phyloP scores from a whole-genome alignment of 2,329 filamentous ascomycete genomes.

The Aspergillus sp. region DNA sequence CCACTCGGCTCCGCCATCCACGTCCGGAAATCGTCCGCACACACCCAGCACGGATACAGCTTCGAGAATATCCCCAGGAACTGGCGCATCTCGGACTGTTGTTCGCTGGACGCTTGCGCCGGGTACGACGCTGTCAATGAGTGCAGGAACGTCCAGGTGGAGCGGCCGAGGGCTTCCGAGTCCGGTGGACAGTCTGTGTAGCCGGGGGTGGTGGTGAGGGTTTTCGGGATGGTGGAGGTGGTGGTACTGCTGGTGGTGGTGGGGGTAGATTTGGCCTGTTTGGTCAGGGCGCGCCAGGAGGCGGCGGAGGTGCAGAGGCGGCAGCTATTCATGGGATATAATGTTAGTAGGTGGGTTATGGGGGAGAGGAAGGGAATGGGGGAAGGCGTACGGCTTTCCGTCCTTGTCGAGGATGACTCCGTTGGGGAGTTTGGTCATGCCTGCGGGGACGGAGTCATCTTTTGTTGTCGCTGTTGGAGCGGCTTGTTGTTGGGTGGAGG shows the following conservation, averaged over 20 bases:
- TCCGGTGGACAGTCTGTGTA: conserved; percentile 78
- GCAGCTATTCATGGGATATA: conserved; percentile 42
- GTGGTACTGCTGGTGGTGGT: conserved; percentile 36
- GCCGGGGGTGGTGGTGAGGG: conserved; percentile 19
- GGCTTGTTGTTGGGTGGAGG: background rate
- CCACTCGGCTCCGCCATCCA: conserved; percentile 68
- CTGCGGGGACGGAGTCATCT: conserved; percentile 19
- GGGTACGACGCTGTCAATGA: conserved; percentile 89
- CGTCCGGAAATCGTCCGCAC: conserved; percentile 83
- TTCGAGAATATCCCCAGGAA: conserved; percentile 82
- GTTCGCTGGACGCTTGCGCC: conserved; percentile 61
- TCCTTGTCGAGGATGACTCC: conserved; percentile 54
- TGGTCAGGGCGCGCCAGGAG: conserved; percentile 50
- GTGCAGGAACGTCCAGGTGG: conserved; percentile 92
- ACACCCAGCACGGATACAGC: conserved; percentile 94
- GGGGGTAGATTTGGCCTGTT: conserved; percentile 40
- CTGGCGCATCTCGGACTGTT: conserved; percentile 74
- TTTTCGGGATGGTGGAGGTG: conserved; percentile 43
- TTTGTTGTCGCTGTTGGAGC: conserved; percentile 16
- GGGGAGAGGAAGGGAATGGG: too few species aligned
- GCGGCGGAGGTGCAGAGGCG: conserved; percentile 52
- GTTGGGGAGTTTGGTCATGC: conserved; percentile 40
- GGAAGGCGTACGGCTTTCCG: conserved; percentile 50
- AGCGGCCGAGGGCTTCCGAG: conserved; percentile 81
- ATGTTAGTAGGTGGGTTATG: too few species aligned